Percentiles rank a stretch among this genome's conserved stretches.
Evolutionary conservation across 108 stramenopile species (phyloP).

Genomic region (Craspedostauros australis): DNA sequence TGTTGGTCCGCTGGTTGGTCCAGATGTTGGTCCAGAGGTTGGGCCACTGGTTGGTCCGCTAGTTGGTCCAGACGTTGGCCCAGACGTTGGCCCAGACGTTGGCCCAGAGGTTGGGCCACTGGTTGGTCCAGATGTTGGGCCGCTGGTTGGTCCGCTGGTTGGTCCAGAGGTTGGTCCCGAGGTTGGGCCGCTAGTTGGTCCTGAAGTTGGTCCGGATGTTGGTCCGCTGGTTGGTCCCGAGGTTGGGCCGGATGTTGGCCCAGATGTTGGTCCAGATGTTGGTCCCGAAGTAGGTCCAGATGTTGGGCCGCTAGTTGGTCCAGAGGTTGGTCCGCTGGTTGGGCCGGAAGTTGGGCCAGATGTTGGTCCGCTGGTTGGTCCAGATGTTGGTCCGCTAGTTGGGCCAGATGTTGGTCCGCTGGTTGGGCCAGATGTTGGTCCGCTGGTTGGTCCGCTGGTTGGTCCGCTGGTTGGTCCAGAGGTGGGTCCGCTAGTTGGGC

Average conservation of each 20-base stretch:
- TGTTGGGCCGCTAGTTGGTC: slow-evolving; percentile 4
- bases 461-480: not conserved
- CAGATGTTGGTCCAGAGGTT: not conserved
- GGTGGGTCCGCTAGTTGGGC: slow-evolving; percentile 1
- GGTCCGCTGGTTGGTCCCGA: slow-evolving; percentile 5
- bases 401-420: slow-evolving; percentile 1
- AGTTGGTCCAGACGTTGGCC: slow-evolving; percentile 2
- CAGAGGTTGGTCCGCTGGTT: not conserved
- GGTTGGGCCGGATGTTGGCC: slow-evolving; percentile 5
- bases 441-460: not conserved
- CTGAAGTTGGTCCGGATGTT: not conserved
- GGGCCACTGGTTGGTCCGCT: slow-evolving; percentile 1
- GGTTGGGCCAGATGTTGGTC: not conserved
- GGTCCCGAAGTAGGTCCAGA: slow-evolving; percentile 3
- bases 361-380: not conserved
- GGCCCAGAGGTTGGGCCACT: slow-evolving; percentile 6
- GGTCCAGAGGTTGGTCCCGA: slow-evolving; percentile 4
- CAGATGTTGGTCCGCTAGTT: not conserved
- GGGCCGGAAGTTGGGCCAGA: slow-evolving; percentile 4
- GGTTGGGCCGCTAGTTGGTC: slow-evolving; percentile 4
- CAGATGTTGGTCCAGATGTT: slow-evolving; percentile 4
- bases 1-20: not conserved
- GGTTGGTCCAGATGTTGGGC: slow-evolving; percentile 2
- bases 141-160: slow-evolving; percentile 1
- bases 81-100: slow-evolving; percentile 1